Evolutionary conservation across 2,329 filamentous ascomycete species (phyloP).

Genomic region (Pseudopithomyces maydicus): DNA sequence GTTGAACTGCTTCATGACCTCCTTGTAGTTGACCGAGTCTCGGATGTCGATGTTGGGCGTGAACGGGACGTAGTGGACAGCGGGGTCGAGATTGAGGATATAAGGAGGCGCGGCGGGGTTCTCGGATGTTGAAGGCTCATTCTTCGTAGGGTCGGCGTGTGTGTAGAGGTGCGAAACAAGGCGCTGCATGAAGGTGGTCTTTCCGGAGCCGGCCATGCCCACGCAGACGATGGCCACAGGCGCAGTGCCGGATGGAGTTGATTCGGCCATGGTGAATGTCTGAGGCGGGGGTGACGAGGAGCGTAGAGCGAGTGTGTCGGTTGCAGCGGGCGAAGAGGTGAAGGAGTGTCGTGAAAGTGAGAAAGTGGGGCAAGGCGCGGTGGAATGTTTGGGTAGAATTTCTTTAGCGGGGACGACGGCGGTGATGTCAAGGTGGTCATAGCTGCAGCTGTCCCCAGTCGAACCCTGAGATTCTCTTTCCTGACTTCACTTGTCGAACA

Average conservation of each 20-base stretch:
- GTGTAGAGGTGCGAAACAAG: constrained; percentile 92
- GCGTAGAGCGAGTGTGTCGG: background rate
- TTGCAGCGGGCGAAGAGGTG: constrained; percentile 8
- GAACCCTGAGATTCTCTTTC: constrained; percentile 6
- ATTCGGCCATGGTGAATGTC: constrained; percentile 48
- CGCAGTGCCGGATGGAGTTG: constrained; percentile 15
- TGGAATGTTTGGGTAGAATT: constrained; percentile 25
- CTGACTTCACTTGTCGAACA: constrained; percentile 35
- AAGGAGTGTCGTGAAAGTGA: constrained; percentile 5
- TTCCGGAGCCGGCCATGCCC: constrained; percentile 97
- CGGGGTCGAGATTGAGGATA: constrained; percentile 95
- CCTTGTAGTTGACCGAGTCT: constrained; percentile 98
- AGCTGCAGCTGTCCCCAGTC: background rate
- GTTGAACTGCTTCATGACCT: constrained; percentile 99
- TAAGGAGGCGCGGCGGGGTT: constrained; percentile 69
- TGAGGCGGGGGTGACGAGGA: background rate
- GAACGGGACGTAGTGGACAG: constrained; percentile 90
- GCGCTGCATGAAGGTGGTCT: constrained; percentile 99
- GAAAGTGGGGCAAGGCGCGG: background rate
- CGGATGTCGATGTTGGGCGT: constrained; percentile 98
- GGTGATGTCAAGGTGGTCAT: constrained; percentile 35
- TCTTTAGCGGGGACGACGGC: constrained; percentile 37
- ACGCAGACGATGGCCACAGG: constrained; percentile 89
- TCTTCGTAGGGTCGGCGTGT: constrained; percentile 60
- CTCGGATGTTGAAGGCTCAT: constrained; percentile 36